Evolutionary conservation across 768 basidiomycete species (phyloP).

Genomic region (Psilocybe sp.): DNA sequence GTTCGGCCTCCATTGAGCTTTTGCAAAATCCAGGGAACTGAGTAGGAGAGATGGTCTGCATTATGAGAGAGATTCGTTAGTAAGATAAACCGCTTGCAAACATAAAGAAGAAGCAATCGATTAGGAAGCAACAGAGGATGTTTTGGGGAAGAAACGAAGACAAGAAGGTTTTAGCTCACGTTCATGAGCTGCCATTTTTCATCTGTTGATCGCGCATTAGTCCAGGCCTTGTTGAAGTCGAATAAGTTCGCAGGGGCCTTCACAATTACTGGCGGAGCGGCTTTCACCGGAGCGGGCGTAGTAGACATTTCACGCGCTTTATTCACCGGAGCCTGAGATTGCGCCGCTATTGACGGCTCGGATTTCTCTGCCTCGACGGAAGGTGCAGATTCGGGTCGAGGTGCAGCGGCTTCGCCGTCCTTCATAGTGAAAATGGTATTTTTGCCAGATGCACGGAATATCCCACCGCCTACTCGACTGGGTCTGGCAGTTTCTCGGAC

Average conservation of each 20-base stretch:
- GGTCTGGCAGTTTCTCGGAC: constrained; percentile 44
- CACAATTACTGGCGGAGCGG: not conserved
- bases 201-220: constrained; percentile 31
- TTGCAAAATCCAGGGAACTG: constrained; percentile 63
- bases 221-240: constrained; percentile 64
- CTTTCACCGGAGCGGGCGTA: not conserved
- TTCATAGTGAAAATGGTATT: constrained; percentile 51
- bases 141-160: not conserved
- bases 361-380: not conserved
- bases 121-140: not conserved
- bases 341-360: not conserved
- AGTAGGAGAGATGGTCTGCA: constrained; percentile 52
- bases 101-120: not conserved
- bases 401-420: constrained; percentile 4
- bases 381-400: not conserved
- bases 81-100: not conserved
- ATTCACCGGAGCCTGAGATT: not conserved
- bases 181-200: constrained; percentile 58
- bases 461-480: constrained; percentile 62
- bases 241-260: constrained; percentile 46
- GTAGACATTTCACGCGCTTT: not conserved
- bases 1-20: constrained; percentile 63
- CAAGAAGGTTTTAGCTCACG: constrained; percentile 35
- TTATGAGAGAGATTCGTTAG: not conserved
- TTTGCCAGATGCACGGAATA: constrained; percentile 64